Percentiles rank a stretch among this genome's conserved stretches.
phyloP scores from a whole-genome alignment of 345 rosid genomes.

The Boechera stricta region DNA sequence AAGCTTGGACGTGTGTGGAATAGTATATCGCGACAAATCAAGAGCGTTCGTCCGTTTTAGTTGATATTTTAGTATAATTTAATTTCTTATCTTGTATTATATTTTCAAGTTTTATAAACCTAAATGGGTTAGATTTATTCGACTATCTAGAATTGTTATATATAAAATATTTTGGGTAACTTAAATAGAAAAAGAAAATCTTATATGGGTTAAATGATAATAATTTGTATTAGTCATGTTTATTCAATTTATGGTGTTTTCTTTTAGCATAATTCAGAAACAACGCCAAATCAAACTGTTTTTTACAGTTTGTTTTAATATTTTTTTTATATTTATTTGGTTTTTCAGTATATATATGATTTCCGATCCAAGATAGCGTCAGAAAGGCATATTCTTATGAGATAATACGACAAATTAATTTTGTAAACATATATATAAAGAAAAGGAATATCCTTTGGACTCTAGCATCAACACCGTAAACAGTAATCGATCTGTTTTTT shows the following conservation, averaged over 20 bases:
- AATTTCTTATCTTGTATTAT: too few relatives aligned
- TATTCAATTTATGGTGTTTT: not conserved
- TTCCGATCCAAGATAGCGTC: slow-evolving; percentile 8
- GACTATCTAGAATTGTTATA: too few relatives aligned
- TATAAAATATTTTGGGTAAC: too few relatives aligned
- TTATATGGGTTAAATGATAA: too few relatives aligned
- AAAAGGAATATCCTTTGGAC: slow-evolving; percentile 14
- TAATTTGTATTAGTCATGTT: too few relatives aligned
- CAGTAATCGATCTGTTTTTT: not conserved
- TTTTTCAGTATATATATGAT: not conserved
- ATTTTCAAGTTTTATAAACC: too few relatives aligned
- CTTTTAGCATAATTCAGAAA: not conserved
- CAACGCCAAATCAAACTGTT: not conserved
- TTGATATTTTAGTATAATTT: too few relatives aligned
- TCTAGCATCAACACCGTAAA: slow-evolving; percentile 13
- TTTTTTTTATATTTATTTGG: not conserved
- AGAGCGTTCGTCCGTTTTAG: not conserved
- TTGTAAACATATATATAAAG: not conserved
- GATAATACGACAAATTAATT: slow-evolving; percentile 9
- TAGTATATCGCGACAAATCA: not conserved
- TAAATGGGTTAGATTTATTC: too few relatives aligned
- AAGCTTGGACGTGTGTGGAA: not conserved
- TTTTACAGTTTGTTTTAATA: too few relatives aligned
- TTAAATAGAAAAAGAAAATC: too few relatives aligned
- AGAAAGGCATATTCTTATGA: slow-evolving; percentile 22